Percentiles rank a stretch among this genome's conserved stretches.
These are phyloP conservation scores for Aureobasidium subglaciale DNA, from an alignment of 2,329 filamentous ascomycete species.

Conservation along the genomic window DNA sequence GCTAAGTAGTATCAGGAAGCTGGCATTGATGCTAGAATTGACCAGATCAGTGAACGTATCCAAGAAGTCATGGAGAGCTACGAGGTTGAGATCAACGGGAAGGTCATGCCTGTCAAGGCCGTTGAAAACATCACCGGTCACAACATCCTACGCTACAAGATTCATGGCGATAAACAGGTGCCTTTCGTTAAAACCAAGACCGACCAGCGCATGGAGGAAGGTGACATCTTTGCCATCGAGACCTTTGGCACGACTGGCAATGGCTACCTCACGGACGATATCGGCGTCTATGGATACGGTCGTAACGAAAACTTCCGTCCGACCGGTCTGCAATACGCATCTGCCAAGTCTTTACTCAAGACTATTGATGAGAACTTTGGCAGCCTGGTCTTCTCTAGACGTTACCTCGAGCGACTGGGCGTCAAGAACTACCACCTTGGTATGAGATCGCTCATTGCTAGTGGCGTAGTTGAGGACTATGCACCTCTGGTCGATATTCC, in stretches of 20 bases:
- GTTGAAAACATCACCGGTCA: conserved; percentile 70
- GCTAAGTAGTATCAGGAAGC: conserved; percentile 52
- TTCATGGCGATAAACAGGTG: conserved; percentile 88
- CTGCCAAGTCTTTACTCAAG: conserved; percentile 76
- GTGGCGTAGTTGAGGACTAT: conserved; percentile 82
- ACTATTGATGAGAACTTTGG: conserved; percentile 96
- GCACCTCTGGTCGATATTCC: conserved; percentile 85
- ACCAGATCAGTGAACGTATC: conserved; percentile 75
- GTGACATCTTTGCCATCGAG: conserved; percentile 90
- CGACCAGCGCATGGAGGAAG: conserved; percentile 95
- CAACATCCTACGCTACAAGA: conserved; percentile 81
- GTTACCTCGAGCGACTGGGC: conserved; percentile 86
- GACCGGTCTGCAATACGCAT: conserved; percentile 67
- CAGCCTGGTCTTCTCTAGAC: conserved; percentile 81
- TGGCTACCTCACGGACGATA: conserved; percentile 72
- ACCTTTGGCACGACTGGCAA: conserved; percentile 92
- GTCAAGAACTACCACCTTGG: conserved; percentile 91
- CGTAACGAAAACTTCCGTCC: conserved; percentile 65
- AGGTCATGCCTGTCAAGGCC: conserved; percentile 71
- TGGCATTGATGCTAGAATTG: conserved; percentile 83
- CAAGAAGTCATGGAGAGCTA: conserved; percentile 93
- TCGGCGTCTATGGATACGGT: conserved; percentile 84
- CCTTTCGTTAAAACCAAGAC: conserved; percentile 87
- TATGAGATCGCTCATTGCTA: conserved; percentile 78
- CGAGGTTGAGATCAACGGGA: conserved; percentile 75